A percentile compares a stretch with the other conserved stretches of the same genome.
Evolutionary conservation across 306 rosid species (phyloP).

Genomic region (Neltuma alba): DNA sequence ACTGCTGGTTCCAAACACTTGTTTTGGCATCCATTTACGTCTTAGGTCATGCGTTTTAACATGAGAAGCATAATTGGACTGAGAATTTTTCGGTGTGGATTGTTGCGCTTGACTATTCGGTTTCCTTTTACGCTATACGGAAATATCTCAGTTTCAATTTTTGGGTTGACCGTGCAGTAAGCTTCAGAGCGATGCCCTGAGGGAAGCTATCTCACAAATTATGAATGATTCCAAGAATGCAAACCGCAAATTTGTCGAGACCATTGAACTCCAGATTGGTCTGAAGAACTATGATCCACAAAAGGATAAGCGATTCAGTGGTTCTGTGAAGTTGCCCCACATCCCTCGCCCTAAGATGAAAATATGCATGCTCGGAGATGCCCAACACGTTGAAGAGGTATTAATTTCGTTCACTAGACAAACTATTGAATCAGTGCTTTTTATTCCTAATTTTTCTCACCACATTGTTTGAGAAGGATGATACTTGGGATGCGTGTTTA

Average conservation of each 20-base stretch:
- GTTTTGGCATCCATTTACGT: background rate
- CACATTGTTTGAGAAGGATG: background rate
- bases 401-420: background rate
- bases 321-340: constrained; percentile 81
- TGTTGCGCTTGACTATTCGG: background rate
- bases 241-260: constrained; percentile 69
- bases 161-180: constrained; percentile 50
- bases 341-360: constrained; percentile 92
- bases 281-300: constrained; percentile 88
- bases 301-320: constrained; percentile 89
- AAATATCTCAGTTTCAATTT: background rate
- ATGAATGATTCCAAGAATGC: constrained; percentile 57
- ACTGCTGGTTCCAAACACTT: no score
- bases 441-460: background rate
- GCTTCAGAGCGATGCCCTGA: constrained; percentile 78
- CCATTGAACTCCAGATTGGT: constrained; percentile 85
- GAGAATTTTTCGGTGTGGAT: background rate
- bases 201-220: constrained; percentile 67
- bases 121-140: background rate
- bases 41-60: background rate
- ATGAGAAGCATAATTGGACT: background rate
- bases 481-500: background rate
- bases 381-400: constrained; percentile 93
- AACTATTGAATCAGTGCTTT: background rate
- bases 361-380: constrained; percentile 93